Conservation (phyloP, 306 rosid genomes). For the Quercus cerris region DNA sequence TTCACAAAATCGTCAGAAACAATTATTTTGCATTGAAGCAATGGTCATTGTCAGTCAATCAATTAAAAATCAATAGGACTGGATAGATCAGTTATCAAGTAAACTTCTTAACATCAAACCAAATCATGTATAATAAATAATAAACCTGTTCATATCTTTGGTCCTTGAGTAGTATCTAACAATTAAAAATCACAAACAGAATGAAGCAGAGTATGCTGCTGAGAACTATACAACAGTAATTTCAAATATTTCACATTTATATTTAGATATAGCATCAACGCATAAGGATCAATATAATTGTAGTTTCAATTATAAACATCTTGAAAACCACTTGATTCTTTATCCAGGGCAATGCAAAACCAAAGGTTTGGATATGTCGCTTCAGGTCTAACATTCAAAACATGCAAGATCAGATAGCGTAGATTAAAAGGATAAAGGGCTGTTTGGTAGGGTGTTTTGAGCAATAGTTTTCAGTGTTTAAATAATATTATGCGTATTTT, state of each 20-base stretch:
- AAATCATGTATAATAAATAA: background rate
- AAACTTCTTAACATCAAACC: background rate
- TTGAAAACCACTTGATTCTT: background rate
- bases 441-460: too few relatives aligned
- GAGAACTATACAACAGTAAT: background rate
- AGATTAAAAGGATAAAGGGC: too few relatives aligned
- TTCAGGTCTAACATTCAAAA: background rate
- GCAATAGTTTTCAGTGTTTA: too few relatives aligned
- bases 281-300: background rate
- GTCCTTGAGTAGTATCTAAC: background rate
- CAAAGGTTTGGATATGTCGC: background rate
- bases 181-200: background rate
- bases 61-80: background rate
- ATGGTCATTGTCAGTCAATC: too few relatives aligned
- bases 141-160: background rate
- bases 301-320: background rate
- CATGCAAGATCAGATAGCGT: background rate
- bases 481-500: too few relatives aligned
- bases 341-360: background rate
- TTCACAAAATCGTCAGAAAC: conserved; percentile 13
- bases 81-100: background rate
- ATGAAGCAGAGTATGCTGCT: background rate
- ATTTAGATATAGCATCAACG: too few relatives aligned
- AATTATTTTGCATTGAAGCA: background rate
- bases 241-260: background rate